Percentiles rank a stretch among this genome's conserved stretches.
Conservation (phyloP, 441 rosid species). For the Hura crepitans region DNA sequence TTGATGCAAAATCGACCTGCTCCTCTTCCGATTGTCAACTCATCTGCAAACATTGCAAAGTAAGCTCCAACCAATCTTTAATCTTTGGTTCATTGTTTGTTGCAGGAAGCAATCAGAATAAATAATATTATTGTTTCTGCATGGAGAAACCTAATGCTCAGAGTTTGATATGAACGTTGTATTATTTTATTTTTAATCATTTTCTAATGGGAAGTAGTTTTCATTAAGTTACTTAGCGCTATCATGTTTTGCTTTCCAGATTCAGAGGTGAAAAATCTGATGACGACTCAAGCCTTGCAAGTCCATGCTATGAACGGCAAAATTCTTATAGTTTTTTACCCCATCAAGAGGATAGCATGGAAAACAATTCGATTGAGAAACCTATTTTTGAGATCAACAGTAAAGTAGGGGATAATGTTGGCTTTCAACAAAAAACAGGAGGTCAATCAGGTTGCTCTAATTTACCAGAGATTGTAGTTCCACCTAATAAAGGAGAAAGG, state of each 20-base stretch:
- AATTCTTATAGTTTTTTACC: conserved; percentile 35
- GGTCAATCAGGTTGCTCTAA: conserved; percentile 32
- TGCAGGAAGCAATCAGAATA: background rate
- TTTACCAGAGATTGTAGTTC: conserved; percentile 33
- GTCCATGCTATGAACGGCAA: conserved; percentile 45
- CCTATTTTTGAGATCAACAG: conserved; percentile 38
- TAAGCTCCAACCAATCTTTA: conserved; percentile 23
- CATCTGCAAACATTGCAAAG: conserved; percentile 42
- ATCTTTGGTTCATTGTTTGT: conserved; percentile 6
- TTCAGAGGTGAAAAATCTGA: conserved; percentile 51
- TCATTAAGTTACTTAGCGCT: background rate
- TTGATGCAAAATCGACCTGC: conserved; percentile 29
- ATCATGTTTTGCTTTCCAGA: conserved; percentile 34
- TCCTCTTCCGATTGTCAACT: conserved; percentile 34
- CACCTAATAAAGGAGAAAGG: conserved; percentile 57
- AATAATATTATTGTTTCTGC: conserved; percentile 9
- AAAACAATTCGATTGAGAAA: conserved; percentile 38
- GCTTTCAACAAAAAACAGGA: conserved; percentile 40
- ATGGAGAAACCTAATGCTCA: conserved; percentile 8
- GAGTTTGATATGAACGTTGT: background rate
- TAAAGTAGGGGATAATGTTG: conserved; percentile 36
- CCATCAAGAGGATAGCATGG: conserved; percentile 34
- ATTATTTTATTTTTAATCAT: background rate
- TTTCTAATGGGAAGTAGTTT: conserved; percentile 3
- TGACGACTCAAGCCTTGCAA: conserved; percentile 56